These are phyloP conservation scores for Kwoniella sp. DNA, from an alignment of 768 basidiomycete species.

Conservation along the genomic window DNA sequence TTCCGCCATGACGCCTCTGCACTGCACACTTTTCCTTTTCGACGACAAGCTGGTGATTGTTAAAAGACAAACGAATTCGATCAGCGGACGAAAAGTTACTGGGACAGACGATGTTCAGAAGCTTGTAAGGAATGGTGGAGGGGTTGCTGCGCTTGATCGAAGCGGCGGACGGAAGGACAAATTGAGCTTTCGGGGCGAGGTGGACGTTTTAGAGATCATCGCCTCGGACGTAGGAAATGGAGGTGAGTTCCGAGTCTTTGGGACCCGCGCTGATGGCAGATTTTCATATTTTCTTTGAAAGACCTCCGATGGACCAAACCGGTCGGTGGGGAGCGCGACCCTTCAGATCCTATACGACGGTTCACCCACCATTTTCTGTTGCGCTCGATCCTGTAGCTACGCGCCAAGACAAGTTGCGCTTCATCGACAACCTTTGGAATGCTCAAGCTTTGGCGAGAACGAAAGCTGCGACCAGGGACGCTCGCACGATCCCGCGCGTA, in stretches of 20 bases:
- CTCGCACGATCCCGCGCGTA: slow-evolving; percentile 22
- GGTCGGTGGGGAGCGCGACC: slow-evolving; percentile 87
- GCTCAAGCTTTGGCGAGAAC: slow-evolving; percentile 81
- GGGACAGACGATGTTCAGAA: slow-evolving; percentile 67
- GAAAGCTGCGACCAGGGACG: slow-evolving; percentile 61
- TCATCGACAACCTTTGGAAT: slow-evolving; percentile 84
- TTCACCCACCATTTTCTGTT: slow-evolving; percentile 70
- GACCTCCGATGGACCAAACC: slow-evolving; percentile 74
- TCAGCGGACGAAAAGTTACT: slow-evolving; percentile 56
- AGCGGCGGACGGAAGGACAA: slow-evolving; percentile 63
- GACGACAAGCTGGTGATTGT: slow-evolving; percentile 90
- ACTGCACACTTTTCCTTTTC: slow-evolving; percentile 85
- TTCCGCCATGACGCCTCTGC: slow-evolving; percentile 58
- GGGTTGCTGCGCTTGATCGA: slow-evolving; percentile 55
- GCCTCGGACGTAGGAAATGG: slow-evolving; percentile 76
- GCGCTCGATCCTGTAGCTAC: slow-evolving; percentile 70
- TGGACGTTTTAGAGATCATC: slow-evolving; percentile 81
- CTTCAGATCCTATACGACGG: slow-evolving; percentile 76
- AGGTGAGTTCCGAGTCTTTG: slow-evolving; percentile 61
- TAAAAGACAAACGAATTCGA: slow-evolving; percentile 65
- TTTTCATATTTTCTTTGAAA: slow-evolving; percentile 81
- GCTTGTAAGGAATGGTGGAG: slow-evolving; percentile 59
- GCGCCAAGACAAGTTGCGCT: slow-evolving; percentile 72
- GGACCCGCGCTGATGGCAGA: slow-evolving; percentile 60
- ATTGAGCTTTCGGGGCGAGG: slow-evolving; percentile 78